Evolutionary conservation across 768 basidiomycete genomes (phyloP), one percentile per base, ranked within the genome.

Genomic region (Tylopilus sp.): DNA sequence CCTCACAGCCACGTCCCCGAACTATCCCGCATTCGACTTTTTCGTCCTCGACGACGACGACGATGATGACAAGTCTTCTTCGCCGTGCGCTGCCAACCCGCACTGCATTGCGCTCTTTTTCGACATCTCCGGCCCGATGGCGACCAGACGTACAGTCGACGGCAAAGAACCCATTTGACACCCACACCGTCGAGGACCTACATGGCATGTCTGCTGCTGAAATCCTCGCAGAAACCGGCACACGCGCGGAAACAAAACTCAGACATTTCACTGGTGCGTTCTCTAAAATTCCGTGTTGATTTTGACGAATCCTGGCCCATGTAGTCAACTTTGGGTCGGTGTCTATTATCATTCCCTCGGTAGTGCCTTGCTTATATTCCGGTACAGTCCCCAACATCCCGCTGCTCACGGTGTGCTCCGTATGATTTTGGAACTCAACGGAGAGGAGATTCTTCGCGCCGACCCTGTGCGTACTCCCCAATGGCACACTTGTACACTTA

Each of bases 321-420:
- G 28, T 59, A 93, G 94, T 98, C 60, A 98, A 98, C 78, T 97
- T 97, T 68, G 95, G 91, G 87, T 81, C 56, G 52, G 79, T 61
- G 31, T n/a, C n/a, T n/a, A 43, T 52, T 4, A 18, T 4, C 8
- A 8, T 2, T 33, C 31, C 42, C 25, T 36, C 4, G 23, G 10
- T 21, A 17, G 20, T 12, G 15, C 9, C 0, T 39, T n/a, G 17
- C 31, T 52, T 9, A 55, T 17, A 49, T 22, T 13, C 11, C 9
- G 10, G 12, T 17, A 42, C 45, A 55, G 51, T 56, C 95, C 95
- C 48, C 95, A 99, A 69, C 95, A 99, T 75, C 95, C 95, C 49
- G 97, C 97, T 48, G 97, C 97, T 15, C 97, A 99, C 69, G 97
- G 97, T 66, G 97, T 99, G 70, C 80, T 99, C 36, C 88, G 97